phyloP scores from a whole-genome alignment of 2,329 filamentous ascomycete genomes.

The Teratosphaeria zuluensis region DNA sequence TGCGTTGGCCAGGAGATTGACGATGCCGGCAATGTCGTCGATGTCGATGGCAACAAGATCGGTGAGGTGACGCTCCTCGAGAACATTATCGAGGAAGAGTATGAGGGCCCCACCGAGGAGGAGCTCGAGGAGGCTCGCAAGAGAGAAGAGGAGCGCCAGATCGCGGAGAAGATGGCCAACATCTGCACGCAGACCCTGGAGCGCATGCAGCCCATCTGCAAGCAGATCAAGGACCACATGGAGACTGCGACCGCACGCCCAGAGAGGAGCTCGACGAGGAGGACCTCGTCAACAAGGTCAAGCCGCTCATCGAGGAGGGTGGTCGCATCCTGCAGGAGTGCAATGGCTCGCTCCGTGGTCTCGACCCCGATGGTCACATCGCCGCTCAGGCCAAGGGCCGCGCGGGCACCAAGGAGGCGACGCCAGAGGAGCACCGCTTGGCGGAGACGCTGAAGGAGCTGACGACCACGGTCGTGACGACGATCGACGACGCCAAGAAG shows the following conservation, averaged over 20 bases:
- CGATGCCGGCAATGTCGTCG: constrained; percentile 43
- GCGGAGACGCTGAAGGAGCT: constrained; percentile 81
- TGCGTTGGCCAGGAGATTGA: constrained; percentile 44
- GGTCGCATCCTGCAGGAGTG: constrained; percentile 73
- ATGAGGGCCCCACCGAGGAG: constrained; percentile 47
- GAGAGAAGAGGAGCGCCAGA: constrained; percentile 60
- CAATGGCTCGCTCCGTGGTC: constrained; percentile 75
- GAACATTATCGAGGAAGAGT: constrained; percentile 47
- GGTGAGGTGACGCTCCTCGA: constrained; percentile 54
- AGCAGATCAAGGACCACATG: constrained; percentile 76
- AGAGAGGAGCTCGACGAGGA: constrained; percentile 88
- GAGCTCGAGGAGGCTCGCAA: constrained; percentile 41
- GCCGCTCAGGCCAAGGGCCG: constrained; percentile 77
- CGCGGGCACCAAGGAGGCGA: constrained; percentile 62
- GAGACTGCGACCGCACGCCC: constrained; percentile 67
- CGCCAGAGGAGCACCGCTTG: constrained; percentile 73
- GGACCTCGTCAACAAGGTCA: constrained; percentile 73
- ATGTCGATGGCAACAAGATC: constrained; percentile 52
- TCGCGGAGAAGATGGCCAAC: constrained; percentile 64
- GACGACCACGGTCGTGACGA: constrained; percentile 68
- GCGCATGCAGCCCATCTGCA: constrained; percentile 73
- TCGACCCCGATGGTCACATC: constrained; percentile 83
- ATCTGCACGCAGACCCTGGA: constrained; percentile 73
- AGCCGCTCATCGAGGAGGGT: constrained; percentile 80
- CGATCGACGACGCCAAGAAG: constrained; percentile 80